Conservation (phyloP, 148 eudicot genomes). For the Fallopia convolvulus region DNA sequence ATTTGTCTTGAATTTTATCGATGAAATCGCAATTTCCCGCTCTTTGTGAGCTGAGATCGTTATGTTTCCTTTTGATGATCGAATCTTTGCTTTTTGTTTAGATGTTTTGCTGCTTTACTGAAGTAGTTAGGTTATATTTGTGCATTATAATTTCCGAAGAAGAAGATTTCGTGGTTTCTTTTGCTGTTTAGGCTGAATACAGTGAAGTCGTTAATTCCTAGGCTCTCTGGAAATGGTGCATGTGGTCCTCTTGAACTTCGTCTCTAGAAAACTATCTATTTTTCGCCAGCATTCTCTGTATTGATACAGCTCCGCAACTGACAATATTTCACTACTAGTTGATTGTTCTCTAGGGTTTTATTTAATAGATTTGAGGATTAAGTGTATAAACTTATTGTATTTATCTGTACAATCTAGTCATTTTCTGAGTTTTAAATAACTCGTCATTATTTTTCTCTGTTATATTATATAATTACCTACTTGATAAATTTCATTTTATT, state of each 20-base stretch:
- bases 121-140: not conserved
- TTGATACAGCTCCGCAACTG: not conserved
- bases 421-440: not conserved
- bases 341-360: not conserved
- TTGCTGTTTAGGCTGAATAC: not conserved
- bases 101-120: not conserved
- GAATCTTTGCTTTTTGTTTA: not conserved
- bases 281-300: not conserved
- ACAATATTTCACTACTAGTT: not conserved
- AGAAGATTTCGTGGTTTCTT: not conserved
- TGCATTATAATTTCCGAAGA: not conserved
- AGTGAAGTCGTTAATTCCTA: conserved; percentile 7
- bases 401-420: not conserved
- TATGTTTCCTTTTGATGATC: not conserved
- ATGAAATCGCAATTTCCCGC: not conserved
- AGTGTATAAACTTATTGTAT: not conserved
- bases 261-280: not conserved
- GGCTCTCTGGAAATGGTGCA: not conserved
- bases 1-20: not conserved
- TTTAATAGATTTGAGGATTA: not conserved
- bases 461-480: not conserved
- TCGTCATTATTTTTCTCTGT: not conserved
- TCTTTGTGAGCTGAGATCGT: not conserved
- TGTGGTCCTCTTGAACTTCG: conserved; percentile 5
- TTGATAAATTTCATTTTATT: not conserved